Percentiles rank a stretch among this genome's conserved stretches.
These are phyloP conservation scores for Termitomyces sp. DNA, from an alignment of 768 basidiomycete genomes.

Conservation along the genomic window DNA sequence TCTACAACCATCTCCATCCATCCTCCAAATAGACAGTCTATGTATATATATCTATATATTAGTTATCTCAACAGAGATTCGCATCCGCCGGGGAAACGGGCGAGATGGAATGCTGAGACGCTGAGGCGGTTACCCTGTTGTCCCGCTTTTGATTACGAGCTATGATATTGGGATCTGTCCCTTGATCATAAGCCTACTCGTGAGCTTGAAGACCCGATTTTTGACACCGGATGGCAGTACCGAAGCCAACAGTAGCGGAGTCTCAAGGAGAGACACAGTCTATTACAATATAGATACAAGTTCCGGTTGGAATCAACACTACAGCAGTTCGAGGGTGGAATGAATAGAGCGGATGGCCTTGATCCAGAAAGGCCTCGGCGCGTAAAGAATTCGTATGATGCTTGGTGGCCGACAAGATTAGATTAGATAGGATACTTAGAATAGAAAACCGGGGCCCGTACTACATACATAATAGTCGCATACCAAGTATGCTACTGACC, in stretches of 20 bases:
- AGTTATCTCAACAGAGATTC: background rate
- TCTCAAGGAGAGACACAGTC: background rate
- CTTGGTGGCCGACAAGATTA: no score
- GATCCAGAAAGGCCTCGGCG: no score
- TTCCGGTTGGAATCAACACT: background rate
- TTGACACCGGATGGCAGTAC: background rate
- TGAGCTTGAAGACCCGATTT: background rate
- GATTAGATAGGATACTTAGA: no score
- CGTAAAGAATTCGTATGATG: no score
- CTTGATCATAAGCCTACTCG: background rate
- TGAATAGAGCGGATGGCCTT: no score
- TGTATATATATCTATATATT: no score
- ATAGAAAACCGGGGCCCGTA: no score
- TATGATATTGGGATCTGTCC: background rate
- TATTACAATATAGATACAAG: background rate
- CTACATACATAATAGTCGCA: no score
- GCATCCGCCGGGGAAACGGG: background rate
- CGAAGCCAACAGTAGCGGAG: background rate
- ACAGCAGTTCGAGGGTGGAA: background rate
- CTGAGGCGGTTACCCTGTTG: background rate
- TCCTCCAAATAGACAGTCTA: background rate
- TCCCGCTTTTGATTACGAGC: background rate
- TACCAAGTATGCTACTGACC: no score
- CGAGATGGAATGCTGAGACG: background rate
- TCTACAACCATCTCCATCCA: no score